phyloP scores from a whole-genome alignment of 176 grass and related monocot species.

The Zoysia pacifica region DNA sequence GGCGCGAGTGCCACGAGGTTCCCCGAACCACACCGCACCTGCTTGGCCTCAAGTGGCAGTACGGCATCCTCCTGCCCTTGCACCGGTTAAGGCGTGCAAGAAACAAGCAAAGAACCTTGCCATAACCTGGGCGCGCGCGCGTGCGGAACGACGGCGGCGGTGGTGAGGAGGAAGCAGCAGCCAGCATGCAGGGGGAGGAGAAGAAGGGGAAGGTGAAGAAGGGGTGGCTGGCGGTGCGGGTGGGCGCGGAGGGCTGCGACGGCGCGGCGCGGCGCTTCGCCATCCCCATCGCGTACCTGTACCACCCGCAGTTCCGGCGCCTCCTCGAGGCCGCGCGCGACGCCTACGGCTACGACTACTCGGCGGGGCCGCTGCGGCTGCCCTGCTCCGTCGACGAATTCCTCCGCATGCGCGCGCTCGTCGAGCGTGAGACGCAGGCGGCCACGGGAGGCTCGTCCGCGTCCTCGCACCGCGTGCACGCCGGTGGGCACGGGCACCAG shows the following conservation, averaged over 20 bases:
- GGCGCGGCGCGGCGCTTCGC: constrained; percentile 54
- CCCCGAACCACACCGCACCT: too few species aligned
- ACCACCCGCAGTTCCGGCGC: constrained; percentile 65
- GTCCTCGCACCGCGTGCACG: constrained; percentile 41
- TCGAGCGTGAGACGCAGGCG: constrained; percentile 54
- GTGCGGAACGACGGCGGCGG: background rate
- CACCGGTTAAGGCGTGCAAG: too few species aligned
- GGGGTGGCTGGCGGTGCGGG: constrained; percentile 76
- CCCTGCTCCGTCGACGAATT: constrained; percentile 94
- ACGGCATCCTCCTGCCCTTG: too few species aligned
- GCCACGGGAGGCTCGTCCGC: background rate
- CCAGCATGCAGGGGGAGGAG: constrained; percentile 56
- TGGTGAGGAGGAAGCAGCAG: background rate
- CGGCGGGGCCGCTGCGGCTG: constrained; percentile 62
- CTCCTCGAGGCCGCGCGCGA: constrained; percentile 78
- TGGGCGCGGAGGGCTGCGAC: constrained; percentile 46
- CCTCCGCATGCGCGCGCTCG: constrained; percentile 64
- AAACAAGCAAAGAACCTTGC: too few species aligned
- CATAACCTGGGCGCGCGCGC: too few species aligned
- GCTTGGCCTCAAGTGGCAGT: too few species aligned
- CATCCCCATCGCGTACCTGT: constrained; percentile 96
- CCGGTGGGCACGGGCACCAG: constrained; percentile 24
- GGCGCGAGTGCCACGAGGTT: background rate
- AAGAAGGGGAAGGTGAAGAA: constrained; percentile 93
- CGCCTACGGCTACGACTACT: constrained; percentile 75